phyloP scores from a whole-genome alignment of 2,329 filamentous ascomycete species.

The Paramyrothecium roridum region DNA sequence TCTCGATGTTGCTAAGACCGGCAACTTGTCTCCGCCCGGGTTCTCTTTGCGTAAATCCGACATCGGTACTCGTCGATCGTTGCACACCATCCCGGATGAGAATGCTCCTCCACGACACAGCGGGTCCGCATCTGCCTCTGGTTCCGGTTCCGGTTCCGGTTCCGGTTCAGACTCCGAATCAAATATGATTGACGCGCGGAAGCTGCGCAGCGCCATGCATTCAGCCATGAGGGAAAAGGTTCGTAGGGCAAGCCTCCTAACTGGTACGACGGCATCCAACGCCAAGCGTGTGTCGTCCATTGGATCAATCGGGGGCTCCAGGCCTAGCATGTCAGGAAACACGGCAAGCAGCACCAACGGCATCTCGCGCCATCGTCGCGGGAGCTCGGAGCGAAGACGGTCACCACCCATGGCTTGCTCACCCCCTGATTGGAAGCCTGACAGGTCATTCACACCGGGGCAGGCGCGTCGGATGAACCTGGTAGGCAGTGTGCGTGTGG shows the following conservation, averaged over 20 bases:
- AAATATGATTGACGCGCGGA: slow-evolving; percentile 47
- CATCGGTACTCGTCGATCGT: slow-evolving; percentile 27
- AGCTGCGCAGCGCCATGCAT: slow-evolving; percentile 53
- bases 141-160: slow-evolving; percentile 35
- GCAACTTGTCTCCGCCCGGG: slow-evolving; percentile 44
- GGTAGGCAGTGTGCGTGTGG: slow-evolving; percentile 35
- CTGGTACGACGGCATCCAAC: slow-evolving; percentile 29
- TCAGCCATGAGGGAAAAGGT: slow-evolving; percentile 45
- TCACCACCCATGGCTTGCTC: slow-evolving; percentile 54
- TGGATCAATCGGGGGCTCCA: slow-evolving; percentile 27
- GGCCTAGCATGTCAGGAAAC: slow-evolving; percentile 35
- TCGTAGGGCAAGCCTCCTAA: slow-evolving; percentile 36
- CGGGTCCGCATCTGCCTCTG: slow-evolving; percentile 27
- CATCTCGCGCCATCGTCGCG: slow-evolving; percentile 51
- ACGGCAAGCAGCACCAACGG: slow-evolving; percentile 51
- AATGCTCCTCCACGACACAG: slow-evolving; percentile 43
- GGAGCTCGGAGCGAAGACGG: slow-evolving; percentile 46
- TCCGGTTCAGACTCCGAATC: slow-evolving; percentile 49
- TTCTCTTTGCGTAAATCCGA: slow-evolving; percentile 17
- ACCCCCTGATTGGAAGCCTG: slow-evolving; percentile 35
- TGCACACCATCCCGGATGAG: slow-evolving; percentile 43
- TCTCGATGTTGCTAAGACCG: slow-evolving; percentile 46
- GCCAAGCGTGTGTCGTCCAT: slow-evolving; percentile 44
- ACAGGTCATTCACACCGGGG: slow-evolving; percentile 45
- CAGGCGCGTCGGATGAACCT: slow-evolving; percentile 58